Percentiles rank a stretch among this genome's conserved stretches.
These are phyloP conservation scores for Benincasa hispida DNA, from an alignment of 306 rosid species.

Conservation along the genomic window DNA sequence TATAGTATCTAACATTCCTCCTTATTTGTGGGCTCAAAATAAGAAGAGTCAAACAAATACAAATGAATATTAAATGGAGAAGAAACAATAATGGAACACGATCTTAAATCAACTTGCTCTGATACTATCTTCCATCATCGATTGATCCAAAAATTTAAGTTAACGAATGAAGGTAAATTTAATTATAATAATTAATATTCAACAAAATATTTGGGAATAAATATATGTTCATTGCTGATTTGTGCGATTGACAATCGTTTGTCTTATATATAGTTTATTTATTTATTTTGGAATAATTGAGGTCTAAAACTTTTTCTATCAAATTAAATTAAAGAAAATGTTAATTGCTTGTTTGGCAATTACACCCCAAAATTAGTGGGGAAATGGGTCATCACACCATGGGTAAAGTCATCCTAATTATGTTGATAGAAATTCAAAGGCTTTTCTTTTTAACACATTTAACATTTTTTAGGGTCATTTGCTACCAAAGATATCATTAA, in stretches of 20 bases:
- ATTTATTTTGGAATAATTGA: background rate
- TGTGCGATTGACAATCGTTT: background rate
- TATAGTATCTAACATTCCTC: too few relatives aligned
- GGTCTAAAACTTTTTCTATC: background rate
- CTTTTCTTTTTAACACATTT: background rate
- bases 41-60: too few relatives aligned
- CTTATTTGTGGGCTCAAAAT: too few relatives aligned
- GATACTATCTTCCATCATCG: too few relatives aligned
- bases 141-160: too few relatives aligned
- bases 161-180: too few relatives aligned
- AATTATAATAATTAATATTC: too few relatives aligned
- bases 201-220: too few relatives aligned
- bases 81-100: too few relatives aligned
- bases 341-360: background rate
- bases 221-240: too few relatives aligned
- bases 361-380: background rate
- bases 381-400: background rate
- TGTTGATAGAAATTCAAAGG: background rate
- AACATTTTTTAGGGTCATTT: background rate
- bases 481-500: background rate
- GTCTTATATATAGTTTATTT: background rate
- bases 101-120: too few relatives aligned
- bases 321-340: background rate
- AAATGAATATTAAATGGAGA: too few relatives aligned
- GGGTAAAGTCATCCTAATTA: slow-evolving; percentile 6